Conservation (phyloP, 129 eudicot genomes). For the Centaurea solstitialis region DNA sequence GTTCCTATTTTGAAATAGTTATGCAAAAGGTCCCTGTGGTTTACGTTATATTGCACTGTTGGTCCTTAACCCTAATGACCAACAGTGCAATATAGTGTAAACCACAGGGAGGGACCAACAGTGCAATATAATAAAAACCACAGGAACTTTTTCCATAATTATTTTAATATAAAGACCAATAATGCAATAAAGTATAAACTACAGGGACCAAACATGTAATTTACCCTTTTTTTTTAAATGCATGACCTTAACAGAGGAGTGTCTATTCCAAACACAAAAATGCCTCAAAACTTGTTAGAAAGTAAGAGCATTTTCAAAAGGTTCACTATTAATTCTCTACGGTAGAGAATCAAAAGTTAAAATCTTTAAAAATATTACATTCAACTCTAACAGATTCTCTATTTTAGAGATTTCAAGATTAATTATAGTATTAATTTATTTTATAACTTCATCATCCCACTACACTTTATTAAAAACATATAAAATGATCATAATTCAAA, state of each 20-base stretch:
- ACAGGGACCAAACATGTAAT: no score
- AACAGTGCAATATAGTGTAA: no score
- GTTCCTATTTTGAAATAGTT: no score
- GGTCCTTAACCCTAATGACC: no score
- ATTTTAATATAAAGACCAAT: no score
- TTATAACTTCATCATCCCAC: not conserved
- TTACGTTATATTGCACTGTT: no score
- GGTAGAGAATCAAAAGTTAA: not conserved
- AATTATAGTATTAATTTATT: not conserved
- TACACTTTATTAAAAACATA: not conserved
- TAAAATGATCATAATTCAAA: not conserved
- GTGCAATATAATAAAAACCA: no score
- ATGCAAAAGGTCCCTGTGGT: no score
- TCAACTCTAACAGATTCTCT: not conserved
- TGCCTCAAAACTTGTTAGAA: not conserved
- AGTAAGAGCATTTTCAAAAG: not conserved
- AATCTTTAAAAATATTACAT: not conserved
- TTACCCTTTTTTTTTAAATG: not conserved
- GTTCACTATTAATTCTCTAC: not conserved
- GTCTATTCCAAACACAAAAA: not conserved
- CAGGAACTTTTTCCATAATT: no score
- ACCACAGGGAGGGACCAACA: no score
- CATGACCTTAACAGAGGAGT: not conserved
- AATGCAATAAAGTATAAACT: no score
- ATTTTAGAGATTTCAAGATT: not conserved